A percentile compares a stretch with the other conserved stretches of the same genome.
phyloP scores from a whole-genome alignment of 2,329 filamentous ascomycete genomes.

The Metarhizium guizhouense region DNA sequence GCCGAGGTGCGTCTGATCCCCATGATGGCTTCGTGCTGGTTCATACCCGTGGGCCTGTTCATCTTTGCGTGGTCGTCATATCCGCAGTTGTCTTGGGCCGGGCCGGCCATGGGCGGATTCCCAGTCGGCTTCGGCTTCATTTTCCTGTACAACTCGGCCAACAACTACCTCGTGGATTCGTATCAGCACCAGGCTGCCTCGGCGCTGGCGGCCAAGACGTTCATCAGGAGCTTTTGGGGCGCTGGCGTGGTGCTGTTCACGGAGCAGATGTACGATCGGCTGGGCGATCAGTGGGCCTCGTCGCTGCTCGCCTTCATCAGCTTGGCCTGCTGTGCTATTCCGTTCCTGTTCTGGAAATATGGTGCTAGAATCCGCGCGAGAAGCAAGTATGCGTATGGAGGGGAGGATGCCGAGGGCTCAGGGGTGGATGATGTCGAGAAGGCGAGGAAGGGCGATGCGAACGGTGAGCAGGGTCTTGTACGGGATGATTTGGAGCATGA shows the following conservation, averaged over 20 bases:
- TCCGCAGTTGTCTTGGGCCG: slow-evolving; percentile 55
- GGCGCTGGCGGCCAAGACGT: slow-evolving; percentile 43
- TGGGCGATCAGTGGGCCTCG: slow-evolving; percentile 70
- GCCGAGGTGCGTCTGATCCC: slow-evolving; percentile 72
- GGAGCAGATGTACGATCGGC: slow-evolving; percentile 65
- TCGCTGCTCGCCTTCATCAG: slow-evolving; percentile 43
- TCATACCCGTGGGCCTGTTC: slow-evolving; percentile 24
- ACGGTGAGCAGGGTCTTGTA: slow-evolving; percentile 11
- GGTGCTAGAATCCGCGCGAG: slow-evolving; percentile 60
- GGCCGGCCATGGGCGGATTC: slow-evolving; percentile 61
- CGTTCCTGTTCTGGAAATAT: slow-evolving; percentile 71
- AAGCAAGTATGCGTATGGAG: slow-evolving; percentile 66
- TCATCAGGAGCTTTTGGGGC: slow-evolving; percentile 71
- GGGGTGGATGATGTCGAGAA: slow-evolving; percentile 28
- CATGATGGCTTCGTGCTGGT: slow-evolving; percentile 73
- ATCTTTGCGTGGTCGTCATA: slow-evolving; percentile 45
- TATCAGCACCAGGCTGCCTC: no score
- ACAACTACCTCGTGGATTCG: no score
- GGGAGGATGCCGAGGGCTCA: slow-evolving; percentile 36
- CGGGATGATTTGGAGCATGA: slow-evolving; percentile 24
- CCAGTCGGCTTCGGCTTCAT: slow-evolving; percentile 74
- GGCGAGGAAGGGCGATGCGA: slow-evolving; percentile 14
- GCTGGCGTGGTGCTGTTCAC: slow-evolving; percentile 72
- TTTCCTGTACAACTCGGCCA: slow-evolving; percentile 51
- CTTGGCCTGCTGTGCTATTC: slow-evolving; percentile 57